phyloP scores from a whole-genome alignment of 352 stramenopile species.

The Halophytophthora batemanensis region DNA sequence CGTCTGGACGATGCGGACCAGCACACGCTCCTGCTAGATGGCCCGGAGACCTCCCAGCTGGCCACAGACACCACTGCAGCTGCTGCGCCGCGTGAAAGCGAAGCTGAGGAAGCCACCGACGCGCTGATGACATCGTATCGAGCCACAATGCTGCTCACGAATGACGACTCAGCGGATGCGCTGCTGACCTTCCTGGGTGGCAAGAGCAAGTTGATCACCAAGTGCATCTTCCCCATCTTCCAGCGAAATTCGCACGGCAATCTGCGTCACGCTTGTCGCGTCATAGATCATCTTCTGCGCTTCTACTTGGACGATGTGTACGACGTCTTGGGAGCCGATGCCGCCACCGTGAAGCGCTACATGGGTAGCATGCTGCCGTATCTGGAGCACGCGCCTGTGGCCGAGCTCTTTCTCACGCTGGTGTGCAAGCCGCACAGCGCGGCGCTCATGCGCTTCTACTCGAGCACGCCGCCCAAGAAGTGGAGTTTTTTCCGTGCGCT shows the following conservation, averaged over 20 bases:
- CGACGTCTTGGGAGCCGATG: constrained; percentile 68
- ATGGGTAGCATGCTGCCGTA: constrained; percentile 84
- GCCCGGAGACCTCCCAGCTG: constrained; percentile 29
- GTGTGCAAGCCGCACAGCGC: constrained; percentile 85
- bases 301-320: constrained; percentile 88
- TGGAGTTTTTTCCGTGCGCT: constrained; percentile 86
- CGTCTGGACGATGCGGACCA: constrained; percentile 32
- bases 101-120: constrained; percentile 44
- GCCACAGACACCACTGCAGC: constrained; percentile 15
- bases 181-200: constrained; percentile 78
- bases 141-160: constrained; percentile 89
- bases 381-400: constrained; percentile 77
- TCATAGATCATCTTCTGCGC: constrained; percentile 85
- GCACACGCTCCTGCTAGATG: constrained; percentile 33
- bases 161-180: constrained; percentile 76
- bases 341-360: constrained; percentile 64
- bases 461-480: constrained; percentile 70
- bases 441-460: constrained; percentile 64
- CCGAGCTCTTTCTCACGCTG: constrained; percentile 84
- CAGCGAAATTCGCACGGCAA: constrained; percentile 64
- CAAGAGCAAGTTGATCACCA: constrained; percentile 76
- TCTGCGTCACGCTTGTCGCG: constrained; percentile 83
- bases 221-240: constrained; percentile 82
- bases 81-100: constrained; percentile 18
- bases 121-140: constrained; percentile 76